phyloP scores from a whole-genome alignment of 2,329 filamentous ascomycete species.

The Biscogniauxia marginata region DNA sequence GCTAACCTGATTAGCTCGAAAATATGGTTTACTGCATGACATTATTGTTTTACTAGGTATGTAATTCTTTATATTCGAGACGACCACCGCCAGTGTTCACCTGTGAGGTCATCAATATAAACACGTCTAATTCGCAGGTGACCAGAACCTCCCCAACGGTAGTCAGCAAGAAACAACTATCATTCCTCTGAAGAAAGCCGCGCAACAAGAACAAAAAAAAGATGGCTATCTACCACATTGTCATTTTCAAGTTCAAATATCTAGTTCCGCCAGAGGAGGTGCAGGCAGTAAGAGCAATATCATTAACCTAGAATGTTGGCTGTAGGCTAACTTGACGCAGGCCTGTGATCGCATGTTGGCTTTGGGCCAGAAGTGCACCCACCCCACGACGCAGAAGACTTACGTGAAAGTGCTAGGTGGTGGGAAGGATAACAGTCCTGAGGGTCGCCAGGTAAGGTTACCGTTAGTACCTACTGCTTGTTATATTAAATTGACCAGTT shows the following conservation, averaged over 20 bases:
- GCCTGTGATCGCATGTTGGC: conserved; percentile 38
- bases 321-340: conserved; percentile 14
- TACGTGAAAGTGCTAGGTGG: conserved; percentile 60
- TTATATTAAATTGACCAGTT: neutral
- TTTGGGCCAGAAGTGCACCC: conserved; percentile 57
- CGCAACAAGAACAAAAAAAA: neutral
- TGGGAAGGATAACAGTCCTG: conserved; percentile 59
- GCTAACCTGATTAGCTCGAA: no score
- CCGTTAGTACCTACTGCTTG: neutral
- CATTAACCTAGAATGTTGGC: neutral
- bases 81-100: no score
- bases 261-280: conserved; percentile 28
- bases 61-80: no score
- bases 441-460: conserved; percentile 54
- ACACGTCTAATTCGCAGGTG: neutral
- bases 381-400: conserved; percentile 54
- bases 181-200: no score
- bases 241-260: conserved; percentile 30
- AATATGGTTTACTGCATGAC: no score
- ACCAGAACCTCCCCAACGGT: neutral
- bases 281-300: conserved; percentile 25
- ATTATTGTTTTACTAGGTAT: no score
- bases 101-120: no score
- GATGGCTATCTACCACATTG: conserved; percentile 31
- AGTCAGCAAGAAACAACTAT: no score